A percentile compares a stretch with the other conserved stretches of the same genome.
Conservation (phyloP, 345 rosid species). For the Gossypium mustelinum region DNA sequence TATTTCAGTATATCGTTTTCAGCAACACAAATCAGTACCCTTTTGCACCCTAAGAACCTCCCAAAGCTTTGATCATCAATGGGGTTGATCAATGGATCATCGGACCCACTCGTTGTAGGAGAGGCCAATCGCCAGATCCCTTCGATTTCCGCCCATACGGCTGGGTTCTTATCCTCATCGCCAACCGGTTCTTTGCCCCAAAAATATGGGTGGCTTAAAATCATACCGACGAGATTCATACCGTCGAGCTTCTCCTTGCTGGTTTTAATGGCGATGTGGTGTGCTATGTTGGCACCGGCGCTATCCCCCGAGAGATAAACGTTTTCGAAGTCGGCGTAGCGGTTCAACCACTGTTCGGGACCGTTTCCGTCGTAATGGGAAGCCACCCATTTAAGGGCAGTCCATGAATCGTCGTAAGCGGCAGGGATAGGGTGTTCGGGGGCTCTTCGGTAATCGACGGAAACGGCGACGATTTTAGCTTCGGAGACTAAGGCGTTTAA, state of each 20-base stretch:
- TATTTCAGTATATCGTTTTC: neutral
- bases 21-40: conserved; percentile 5
- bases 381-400: conserved; percentile 35
- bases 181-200: conserved; percentile 25
- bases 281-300: conserved; percentile 31
- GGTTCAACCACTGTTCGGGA: conserved; percentile 38
- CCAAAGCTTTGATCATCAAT: neutral
- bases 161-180: neutral
- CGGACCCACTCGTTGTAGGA: neutral
- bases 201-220: conserved; percentile 27
- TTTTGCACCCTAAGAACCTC: neutral
- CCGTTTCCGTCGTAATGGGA: conserved; percentile 28
- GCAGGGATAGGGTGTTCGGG: conserved; percentile 38
- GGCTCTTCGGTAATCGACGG: conserved; percentile 44
- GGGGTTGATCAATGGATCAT: conserved; percentile 5
- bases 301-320: conserved; percentile 34
- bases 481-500: conserved; percentile 27
- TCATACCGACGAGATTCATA: conserved; percentile 17
- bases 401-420: conserved; percentile 37
- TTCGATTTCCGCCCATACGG: neutral
- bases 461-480: conserved; percentile 36
- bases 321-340: conserved; percentile 20
- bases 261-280: conserved; percentile 27
- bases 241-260: conserved; percentile 22
- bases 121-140: neutral